Conservation (phyloP, 805 yeast species). For the Ogataea haglerorum region DNA sequence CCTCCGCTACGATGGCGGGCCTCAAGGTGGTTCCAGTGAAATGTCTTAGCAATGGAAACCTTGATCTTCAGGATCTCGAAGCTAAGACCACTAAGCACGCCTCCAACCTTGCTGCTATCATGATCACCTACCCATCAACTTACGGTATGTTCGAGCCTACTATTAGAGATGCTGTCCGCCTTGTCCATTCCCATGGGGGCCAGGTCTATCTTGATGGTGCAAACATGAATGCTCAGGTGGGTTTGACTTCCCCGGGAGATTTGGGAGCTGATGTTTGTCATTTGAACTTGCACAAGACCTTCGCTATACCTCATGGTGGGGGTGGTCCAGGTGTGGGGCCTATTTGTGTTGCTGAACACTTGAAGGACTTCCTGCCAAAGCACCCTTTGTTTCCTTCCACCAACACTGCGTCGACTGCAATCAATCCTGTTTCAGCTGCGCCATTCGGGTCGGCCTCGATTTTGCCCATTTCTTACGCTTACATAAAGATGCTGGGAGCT, state of each 20-base stretch:
- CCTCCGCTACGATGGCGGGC: constrained; percentile 97
- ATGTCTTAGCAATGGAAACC: constrained; percentile 80
- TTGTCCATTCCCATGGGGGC: constrained; percentile 84
- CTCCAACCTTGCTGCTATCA: constrained; percentile 76
- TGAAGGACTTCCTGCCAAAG: constrained; percentile 76
- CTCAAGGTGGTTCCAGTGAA: constrained; percentile 90
- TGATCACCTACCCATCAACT: constrained; percentile 98
- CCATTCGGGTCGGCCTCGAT: constrained; percentile 96
- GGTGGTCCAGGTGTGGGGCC: constrained; percentile 99
- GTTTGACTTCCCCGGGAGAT: constrained; percentile 95
- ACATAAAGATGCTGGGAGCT: constrained; percentile 92
- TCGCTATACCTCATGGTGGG: constrained; percentile 98
- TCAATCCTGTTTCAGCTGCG: constrained; percentile 82
- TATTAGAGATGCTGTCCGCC: constrained; percentile 77
- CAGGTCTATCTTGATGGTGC: constrained; percentile 98
- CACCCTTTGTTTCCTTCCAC: constrained; percentile 64
- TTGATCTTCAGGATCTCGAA: constrained; percentile 74
- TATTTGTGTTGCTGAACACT: constrained; percentile 83
- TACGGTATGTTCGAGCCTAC: constrained; percentile 96
- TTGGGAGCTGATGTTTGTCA: constrained; percentile 98
- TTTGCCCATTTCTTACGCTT: constrained; percentile 89
- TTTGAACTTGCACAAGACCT: constrained; percentile 93
- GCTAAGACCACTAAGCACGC: constrained; percentile 68
- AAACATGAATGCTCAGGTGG: constrained; percentile 98
- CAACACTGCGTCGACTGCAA: constrained; percentile 43